phyloP scores from a whole-genome alignment of 2,329 filamentous ascomycete species.

The Pyrenophora graminea region DNA sequence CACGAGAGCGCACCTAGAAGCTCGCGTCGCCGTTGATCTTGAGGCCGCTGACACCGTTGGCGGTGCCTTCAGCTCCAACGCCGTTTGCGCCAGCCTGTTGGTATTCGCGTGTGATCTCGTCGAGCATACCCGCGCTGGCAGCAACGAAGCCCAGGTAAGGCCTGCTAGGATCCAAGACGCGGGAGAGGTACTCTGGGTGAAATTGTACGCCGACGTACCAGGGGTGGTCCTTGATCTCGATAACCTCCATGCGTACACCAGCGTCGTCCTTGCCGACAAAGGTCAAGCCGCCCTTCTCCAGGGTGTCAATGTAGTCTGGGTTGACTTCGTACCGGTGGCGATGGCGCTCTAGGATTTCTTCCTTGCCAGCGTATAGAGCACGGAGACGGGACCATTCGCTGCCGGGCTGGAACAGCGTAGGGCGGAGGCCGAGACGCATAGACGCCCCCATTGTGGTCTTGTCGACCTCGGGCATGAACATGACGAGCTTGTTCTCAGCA shows the following conservation, averaged over 20 bases:
- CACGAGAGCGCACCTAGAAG: constrained; percentile 9
- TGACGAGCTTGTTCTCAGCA: constrained; percentile 71
- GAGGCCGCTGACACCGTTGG: constrained; percentile 30
- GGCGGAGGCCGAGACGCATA: constrained; percentile 79
- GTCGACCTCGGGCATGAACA: constrained; percentile 91
- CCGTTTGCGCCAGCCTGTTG: constrained; percentile 21
- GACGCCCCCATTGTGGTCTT: constrained; percentile 79
- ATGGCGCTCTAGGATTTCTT: constrained; percentile 69
- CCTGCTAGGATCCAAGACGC: constrained; percentile 73
- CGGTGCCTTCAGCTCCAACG: constrained; percentile 22
- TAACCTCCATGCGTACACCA: constrained; percentile 78
- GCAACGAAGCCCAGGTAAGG: constrained; percentile 86
- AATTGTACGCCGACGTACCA: constrained; percentile 87
- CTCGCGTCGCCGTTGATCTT: constrained; percentile 25
- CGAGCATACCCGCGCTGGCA: constrained; percentile 71
- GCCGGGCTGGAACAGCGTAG: constrained; percentile 73
- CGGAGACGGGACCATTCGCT: constrained; percentile 80
- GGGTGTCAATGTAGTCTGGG: constrained; percentile 70
- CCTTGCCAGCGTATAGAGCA: constrained; percentile 67
- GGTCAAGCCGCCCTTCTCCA: constrained; percentile 70
- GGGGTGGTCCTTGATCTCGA: constrained; percentile 81
- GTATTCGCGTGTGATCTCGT: constrained; percentile 47
- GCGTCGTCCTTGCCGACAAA: constrained; percentile 81
- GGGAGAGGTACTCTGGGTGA: constrained; percentile 82
- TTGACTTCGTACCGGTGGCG: constrained; percentile 92